Evolutionary conservation across 2,329 filamentous ascomycete genomes (phyloP).

Genomic region (Arthrinium phaeospermum): DNA sequence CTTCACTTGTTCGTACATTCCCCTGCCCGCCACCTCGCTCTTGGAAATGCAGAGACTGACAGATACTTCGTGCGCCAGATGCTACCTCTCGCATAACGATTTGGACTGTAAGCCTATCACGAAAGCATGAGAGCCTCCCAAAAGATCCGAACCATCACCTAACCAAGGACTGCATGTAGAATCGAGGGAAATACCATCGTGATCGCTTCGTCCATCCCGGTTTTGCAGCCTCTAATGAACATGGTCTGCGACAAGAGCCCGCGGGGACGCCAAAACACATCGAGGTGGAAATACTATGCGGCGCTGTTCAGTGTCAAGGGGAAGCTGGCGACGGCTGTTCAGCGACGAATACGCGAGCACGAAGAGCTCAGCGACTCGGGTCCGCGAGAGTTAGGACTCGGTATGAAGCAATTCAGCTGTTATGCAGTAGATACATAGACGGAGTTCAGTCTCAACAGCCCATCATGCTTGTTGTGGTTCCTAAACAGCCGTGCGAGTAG

Average conservation of each 20-base stretch:
- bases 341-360: not conserved
- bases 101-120: not conserved
- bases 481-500: too few relatives aligned
- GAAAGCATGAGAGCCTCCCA: too few relatives aligned
- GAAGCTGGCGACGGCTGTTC: not conserved
- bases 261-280: too few relatives aligned
- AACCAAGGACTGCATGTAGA: not conserved
- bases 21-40: not conserved
- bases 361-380: not conserved
- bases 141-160: too few relatives aligned
- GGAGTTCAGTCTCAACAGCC: too few relatives aligned
- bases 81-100: not conserved
- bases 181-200: conserved; percentile 15
- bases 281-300: not conserved
- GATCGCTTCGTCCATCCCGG: conserved; percentile 9
- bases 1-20: not conserved
- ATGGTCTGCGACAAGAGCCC: not conserved
- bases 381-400: not conserved
- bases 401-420: not conserved
- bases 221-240: not conserved
- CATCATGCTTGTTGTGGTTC: too few relatives aligned
- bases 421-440: not conserved
- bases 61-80: not conserved
- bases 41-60: not conserved
- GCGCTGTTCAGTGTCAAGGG: not conserved